Evolutionary conservation across 2,329 filamentous ascomycete species (phyloP).

Genomic region (Botryotinia globosa): DNA sequence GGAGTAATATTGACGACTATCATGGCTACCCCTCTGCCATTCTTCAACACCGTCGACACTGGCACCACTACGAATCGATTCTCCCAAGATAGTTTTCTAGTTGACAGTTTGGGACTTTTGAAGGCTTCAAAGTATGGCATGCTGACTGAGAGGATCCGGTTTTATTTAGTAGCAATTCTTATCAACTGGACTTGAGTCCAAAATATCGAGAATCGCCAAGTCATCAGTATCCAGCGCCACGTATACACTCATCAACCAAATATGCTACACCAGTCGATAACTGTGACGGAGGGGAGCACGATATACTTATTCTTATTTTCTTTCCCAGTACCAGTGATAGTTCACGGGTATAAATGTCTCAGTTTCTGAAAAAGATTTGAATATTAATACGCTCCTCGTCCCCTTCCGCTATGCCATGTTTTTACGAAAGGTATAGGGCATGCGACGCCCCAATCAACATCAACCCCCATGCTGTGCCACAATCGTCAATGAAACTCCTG

Average conservation of each 20-base stretch:
- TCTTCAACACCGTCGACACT: too few species aligned
- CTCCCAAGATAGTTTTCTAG: background rate
- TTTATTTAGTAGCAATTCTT: background rate
- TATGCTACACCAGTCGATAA: background rate
- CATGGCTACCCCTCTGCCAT: too few species aligned
- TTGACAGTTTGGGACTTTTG: background rate
- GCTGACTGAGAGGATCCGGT: background rate
- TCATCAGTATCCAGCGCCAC: background rate
- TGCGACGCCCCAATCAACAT: background rate
- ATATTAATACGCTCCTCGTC: background rate
- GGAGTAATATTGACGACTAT: too few species aligned
- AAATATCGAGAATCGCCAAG: background rate
- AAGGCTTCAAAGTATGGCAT: background rate
- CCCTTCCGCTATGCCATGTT: background rate
- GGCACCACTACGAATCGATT: background rate
- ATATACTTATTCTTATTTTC: background rate
- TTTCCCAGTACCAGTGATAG: background rate
- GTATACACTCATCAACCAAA: background rate
- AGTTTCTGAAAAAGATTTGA: background rate
- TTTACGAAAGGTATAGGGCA: background rate
- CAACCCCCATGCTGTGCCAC: background rate
- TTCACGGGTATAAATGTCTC: background rate
- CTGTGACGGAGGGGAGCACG: background rate
- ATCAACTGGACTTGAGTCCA: background rate
- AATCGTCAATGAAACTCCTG: background rate